A percentile compares a stretch with the other conserved stretches of the same genome.
phyloP scores from a whole-genome alignment of 139 green algal species.

The Zygnema cylindricum region DNA sequence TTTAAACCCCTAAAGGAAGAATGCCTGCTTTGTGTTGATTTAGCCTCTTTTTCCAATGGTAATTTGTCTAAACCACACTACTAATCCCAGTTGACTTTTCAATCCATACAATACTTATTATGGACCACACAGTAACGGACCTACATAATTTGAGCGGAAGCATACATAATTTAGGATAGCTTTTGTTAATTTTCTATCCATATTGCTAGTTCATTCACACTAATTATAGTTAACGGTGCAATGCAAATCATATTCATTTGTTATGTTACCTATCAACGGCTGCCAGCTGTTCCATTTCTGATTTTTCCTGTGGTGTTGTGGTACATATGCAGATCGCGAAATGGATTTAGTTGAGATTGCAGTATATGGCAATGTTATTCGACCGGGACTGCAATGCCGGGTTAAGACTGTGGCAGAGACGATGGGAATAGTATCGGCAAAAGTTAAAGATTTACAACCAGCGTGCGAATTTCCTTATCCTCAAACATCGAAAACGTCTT shows the following conservation, averaged over 20 bases:
- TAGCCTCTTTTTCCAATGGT: no score
- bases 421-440: constrained; percentile 11
- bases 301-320: neutral
- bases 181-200: neutral
- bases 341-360: constrained; percentile 64
- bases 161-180: neutral
- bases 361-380: constrained; percentile 58
- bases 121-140: no score
- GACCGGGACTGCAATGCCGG: constrained; percentile 57
- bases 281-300: neutral
- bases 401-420: constrained; percentile 48
- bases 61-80: no score
- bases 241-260: neutral
- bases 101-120: no score
- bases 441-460: neutral
- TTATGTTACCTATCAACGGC: no score
- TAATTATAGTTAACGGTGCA: neutral
- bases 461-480: constrained; percentile 10
- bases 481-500: neutral
- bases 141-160: neutral
- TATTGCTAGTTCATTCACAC: neutral
- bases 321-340: constrained; percentile 47
- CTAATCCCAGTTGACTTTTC: no score
- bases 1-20: no score
- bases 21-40: no score